Evolutionary conservation across 2,329 filamentous ascomycete genomes (phyloP).

Genomic region (Colletotrichum sp.): DNA sequence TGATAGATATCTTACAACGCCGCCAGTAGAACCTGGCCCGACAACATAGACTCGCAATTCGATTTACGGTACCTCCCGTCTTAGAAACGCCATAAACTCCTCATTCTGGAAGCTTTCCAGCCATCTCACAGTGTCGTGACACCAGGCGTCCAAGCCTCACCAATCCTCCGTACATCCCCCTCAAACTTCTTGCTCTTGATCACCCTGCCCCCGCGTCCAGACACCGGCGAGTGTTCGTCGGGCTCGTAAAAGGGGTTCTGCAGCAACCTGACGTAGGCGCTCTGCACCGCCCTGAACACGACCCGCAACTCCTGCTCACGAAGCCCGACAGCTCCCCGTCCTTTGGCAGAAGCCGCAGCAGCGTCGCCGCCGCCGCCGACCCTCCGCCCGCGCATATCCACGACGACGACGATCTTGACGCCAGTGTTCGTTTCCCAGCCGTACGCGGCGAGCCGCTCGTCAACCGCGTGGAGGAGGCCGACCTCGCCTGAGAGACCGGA

Average conservation of each 20-base stretch:
- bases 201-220: constrained; percentile 62
- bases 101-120: not conserved
- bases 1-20: not conserved
- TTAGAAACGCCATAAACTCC: not conserved
- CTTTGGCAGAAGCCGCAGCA: constrained; percentile 29
- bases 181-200: constrained; percentile 85
- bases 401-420: constrained; percentile 86
- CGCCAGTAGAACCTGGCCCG: not conserved
- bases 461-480: constrained; percentile 89
- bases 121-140: constrained; percentile 59
- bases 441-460: constrained; percentile 92
- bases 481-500: constrained; percentile 77
- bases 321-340: constrained; percentile 65
- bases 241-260: constrained; percentile 96
- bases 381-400: constrained; percentile 84
- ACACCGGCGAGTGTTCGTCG: constrained; percentile 75
- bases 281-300: constrained; percentile 90
- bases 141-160: constrained; percentile 82
- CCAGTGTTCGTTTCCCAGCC: constrained; percentile 97
- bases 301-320: constrained; percentile 88
- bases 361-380: constrained; percentile 34
- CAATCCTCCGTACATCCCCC: constrained; percentile 84
- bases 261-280: constrained; percentile 85
- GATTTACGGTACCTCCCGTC: not conserved
- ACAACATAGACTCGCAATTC: not conserved